Evolutionary conservation across 108 stramenopile species (phyloP).

Genomic region (Nitzschia sp.): DNA sequence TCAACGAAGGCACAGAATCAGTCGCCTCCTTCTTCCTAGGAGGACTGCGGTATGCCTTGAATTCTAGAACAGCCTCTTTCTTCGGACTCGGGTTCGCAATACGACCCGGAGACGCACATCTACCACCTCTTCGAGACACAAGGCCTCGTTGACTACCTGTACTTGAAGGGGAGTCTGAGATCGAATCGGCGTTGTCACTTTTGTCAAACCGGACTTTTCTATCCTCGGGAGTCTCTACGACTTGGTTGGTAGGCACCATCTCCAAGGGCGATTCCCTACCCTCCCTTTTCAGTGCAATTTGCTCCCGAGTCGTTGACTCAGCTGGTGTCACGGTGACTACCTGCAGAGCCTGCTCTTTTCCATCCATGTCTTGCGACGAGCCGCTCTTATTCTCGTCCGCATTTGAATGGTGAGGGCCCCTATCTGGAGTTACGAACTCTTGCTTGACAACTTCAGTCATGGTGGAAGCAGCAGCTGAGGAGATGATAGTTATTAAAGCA

Average conservation of each 20-base stretch:
- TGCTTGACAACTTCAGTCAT: slow-evolving; percentile 13
- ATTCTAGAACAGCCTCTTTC: slow-evolving; percentile 34
- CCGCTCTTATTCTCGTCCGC: slow-evolving; percentile 29
- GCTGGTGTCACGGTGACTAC: slow-evolving; percentile 17
- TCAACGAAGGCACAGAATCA: slow-evolving; percentile 24
- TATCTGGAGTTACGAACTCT: slow-evolving; percentile 39
- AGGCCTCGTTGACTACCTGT: slow-evolving; percentile 20
- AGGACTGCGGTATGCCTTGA: slow-evolving; percentile 47
- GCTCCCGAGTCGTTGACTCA: slow-evolving; percentile 7
- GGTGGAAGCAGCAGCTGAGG: background rate
- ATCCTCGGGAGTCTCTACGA: slow-evolving; percentile 20
- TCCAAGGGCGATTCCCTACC: slow-evolving; percentile 1
- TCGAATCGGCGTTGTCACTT: background rate
- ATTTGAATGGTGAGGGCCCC: slow-evolving; percentile 13
- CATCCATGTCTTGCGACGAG: background rate
- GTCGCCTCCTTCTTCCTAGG: slow-evolving; percentile 19
- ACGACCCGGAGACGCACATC: slow-evolving; percentile 32
- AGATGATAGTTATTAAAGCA: background rate
- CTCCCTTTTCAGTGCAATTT: background rate
- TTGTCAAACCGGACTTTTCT: slow-evolving; percentile 33
- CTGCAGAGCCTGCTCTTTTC: background rate
- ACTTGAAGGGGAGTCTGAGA: slow-evolving; percentile 15
- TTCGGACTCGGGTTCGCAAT: slow-evolving; percentile 3
- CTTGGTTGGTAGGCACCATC: background rate
- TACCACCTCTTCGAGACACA: slow-evolving; percentile 38